phyloP scores from a whole-genome alignment of 306 rosid genomes.

The Cicer chorassanicum region DNA sequence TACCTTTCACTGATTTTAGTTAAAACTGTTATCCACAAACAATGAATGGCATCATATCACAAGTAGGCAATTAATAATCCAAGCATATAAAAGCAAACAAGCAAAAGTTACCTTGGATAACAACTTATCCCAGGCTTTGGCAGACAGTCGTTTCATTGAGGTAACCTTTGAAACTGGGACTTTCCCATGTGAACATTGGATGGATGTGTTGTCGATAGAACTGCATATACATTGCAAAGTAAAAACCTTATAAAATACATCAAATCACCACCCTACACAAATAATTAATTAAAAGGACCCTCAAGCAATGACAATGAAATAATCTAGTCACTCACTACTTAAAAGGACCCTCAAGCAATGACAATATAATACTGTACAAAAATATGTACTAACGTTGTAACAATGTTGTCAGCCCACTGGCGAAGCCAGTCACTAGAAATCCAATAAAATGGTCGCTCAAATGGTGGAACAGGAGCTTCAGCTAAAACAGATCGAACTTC shows the following conservation, averaged over 20 bases:
- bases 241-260: slow-evolving; percentile 31
- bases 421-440: slow-evolving; percentile 93
- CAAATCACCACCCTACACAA: slow-evolving; percentile 29
- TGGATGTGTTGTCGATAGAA: slow-evolving; percentile 67
- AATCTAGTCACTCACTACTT: background rate
- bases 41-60: slow-evolving; percentile 13
- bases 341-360: slow-evolving; percentile 19
- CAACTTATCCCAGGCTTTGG: slow-evolving; percentile 73
- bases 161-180: slow-evolving; percentile 77
- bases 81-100: slow-evolving; percentile 23
- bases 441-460: slow-evolving; percentile 77
- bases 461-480: slow-evolving; percentile 80
- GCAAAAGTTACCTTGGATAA: slow-evolving; percentile 62
- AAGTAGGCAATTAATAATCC: slow-evolving; percentile 27
- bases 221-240: slow-evolving; percentile 54
- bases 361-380: slow-evolving; percentile 35
- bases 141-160: slow-evolving; percentile 76
- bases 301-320: slow-evolving; percentile 20
- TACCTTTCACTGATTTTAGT: background rate
- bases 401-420: slow-evolving; percentile 87
- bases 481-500: slow-evolving; percentile 84
- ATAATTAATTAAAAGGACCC: slow-evolving; percentile 31
- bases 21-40: slow-evolving; percentile 15
- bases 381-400: slow-evolving; percentile 64
- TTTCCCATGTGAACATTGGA: slow-evolving; percentile 86